Evolutionary conservation across 257 asterid species (phyloP).

Genomic region (Rehmannia glutinosa): DNA sequence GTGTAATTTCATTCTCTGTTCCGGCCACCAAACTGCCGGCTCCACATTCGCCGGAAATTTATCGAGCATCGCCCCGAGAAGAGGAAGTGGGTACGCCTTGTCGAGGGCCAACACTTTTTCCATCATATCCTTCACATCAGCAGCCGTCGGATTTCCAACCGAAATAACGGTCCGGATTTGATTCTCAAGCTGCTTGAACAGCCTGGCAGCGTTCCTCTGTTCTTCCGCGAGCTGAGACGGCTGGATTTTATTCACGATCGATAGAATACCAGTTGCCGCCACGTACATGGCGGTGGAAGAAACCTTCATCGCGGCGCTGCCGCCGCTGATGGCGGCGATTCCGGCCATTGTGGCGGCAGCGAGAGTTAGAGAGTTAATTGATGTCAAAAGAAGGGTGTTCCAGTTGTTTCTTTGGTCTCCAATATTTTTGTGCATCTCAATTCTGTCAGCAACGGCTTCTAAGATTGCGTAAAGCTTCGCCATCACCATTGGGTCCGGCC

Average conservation of each 20-base stretch:
- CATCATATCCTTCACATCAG: slow-evolving; percentile 46
- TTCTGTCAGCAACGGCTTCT: slow-evolving; percentile 56
- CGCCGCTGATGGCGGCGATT: slow-evolving; percentile 22
- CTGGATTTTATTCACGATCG: slow-evolving; percentile 50
- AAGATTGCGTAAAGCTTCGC: slow-evolving; percentile 47
- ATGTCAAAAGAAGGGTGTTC: slow-evolving; percentile 47
- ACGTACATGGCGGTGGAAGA: slow-evolving; percentile 39
- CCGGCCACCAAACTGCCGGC: slow-evolving; percentile 71
- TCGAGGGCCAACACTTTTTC: slow-evolving; percentile 64
- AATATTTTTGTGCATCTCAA: slow-evolving; percentile 56
- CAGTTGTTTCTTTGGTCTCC: slow-evolving; percentile 54
- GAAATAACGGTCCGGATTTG: slow-evolving; percentile 42
- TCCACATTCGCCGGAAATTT: slow-evolving; percentile 40
- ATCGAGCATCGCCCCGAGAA: slow-evolving; percentile 44
- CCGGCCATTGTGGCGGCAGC: slow-evolving; percentile 34
- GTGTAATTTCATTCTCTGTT: slow-evolving; percentile 9
- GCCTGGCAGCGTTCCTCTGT: slow-evolving; percentile 61
- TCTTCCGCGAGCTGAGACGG: slow-evolving; percentile 80
- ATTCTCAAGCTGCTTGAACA: slow-evolving; percentile 47
- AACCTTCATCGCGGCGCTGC: slow-evolving; percentile 30
- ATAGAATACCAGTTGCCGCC: slow-evolving; percentile 43
- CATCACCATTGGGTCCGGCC: slow-evolving; percentile 23
- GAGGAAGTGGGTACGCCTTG: slow-evolving; percentile 60
- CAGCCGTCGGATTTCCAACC: slow-evolving; percentile 26
- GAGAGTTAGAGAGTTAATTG: slow-evolving; percentile 44